A percentile compares a stretch with the other conserved stretches of the same genome.
phyloP scores from a whole-genome alignment of 2,329 filamentous ascomycete genomes.

The Juglanconis oblonga region DNA sequence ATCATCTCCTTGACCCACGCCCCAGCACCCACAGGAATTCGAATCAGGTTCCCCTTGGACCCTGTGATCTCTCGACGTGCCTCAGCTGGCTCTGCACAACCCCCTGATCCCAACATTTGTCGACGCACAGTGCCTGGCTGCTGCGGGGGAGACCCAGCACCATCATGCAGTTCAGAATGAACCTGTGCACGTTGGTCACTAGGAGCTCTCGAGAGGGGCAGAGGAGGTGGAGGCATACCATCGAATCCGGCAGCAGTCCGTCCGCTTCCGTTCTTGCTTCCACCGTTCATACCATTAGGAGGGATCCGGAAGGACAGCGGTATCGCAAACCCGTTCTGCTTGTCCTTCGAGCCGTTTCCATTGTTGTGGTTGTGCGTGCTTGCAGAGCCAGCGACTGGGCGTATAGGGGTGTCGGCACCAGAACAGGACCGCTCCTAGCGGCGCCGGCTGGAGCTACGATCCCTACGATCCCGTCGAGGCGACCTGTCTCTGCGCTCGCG shows the following conservation, averaged over 20 bases:
- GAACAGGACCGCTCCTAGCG: conserved; percentile 11
- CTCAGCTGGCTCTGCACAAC: background rate
- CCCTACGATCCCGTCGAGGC: conserved; percentile 13
- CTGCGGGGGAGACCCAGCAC: background rate
- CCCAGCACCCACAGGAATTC: background rate
- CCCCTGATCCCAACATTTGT: background rate
- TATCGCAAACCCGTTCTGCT: background rate
- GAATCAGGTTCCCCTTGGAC: background rate
- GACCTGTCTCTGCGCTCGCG: conserved; percentile 8
- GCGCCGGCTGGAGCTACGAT: conserved; percentile 17
- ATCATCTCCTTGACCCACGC: background rate
- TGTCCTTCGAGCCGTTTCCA: background rate
- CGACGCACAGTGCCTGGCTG: background rate
- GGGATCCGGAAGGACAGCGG: background rate
- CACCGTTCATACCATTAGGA: background rate
- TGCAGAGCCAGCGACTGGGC: background rate
- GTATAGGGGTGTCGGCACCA: background rate
- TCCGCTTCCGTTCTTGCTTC: background rate
- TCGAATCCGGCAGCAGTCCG: background rate
- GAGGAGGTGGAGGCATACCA: background rate
- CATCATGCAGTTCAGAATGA: background rate
- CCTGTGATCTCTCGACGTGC: background rate
- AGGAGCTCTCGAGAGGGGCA: background rate
- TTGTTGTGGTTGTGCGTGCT: background rate
- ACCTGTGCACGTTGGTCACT: conserved; percentile 1